A percentile compares a stretch with the other conserved stretches of the same genome.
phyloP scores from a whole-genome alignment of 2,329 filamentous ascomycete species.

The Colletotrichum spaethianum region DNA sequence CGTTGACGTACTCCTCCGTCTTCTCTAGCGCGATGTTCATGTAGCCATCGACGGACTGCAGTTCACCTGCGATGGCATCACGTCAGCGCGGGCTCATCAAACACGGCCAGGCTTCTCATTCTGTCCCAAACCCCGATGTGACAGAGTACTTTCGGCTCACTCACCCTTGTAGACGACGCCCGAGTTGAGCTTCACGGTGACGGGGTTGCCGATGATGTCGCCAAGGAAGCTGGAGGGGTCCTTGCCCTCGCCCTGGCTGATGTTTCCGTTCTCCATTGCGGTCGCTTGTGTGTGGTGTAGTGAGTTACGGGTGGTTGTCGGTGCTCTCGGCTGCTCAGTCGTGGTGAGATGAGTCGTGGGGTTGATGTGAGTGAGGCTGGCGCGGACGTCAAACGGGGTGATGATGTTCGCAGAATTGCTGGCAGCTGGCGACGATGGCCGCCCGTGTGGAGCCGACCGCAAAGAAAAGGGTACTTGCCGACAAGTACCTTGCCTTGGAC shows the following conservation, averaged over 20 bases:
- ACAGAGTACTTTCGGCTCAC: slow-evolving; percentile 36
- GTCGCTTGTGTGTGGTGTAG: neutral
- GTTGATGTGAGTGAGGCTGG: slow-evolving; percentile 28
- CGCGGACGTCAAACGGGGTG: slow-evolving; percentile 7
- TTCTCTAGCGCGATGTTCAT: slow-evolving; percentile 99
- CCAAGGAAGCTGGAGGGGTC: slow-evolving; percentile 94
- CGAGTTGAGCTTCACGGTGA: slow-evolving; percentile 98
- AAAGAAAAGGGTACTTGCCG: neutral
- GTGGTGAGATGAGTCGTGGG: neutral
- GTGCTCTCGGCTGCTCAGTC: neutral
- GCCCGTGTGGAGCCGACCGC: neutral
- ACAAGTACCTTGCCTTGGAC: neutral
- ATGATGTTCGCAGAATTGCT: slow-evolving; percentile 34
- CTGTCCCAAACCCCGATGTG: neutral
- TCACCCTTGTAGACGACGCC: slow-evolving; percentile 97
- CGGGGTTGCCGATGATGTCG: slow-evolving; percentile 93
- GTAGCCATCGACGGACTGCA: slow-evolving; percentile 98
- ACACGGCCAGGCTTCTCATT: neutral
- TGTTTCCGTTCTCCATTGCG: slow-evolving; percentile 81
- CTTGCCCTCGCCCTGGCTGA: slow-evolving; percentile 78
- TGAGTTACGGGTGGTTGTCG: neutral
- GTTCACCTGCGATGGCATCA: slow-evolving; percentile 74
- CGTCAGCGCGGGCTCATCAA: slow-evolving; percentile 40
- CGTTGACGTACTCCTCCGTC: slow-evolving; percentile 92
- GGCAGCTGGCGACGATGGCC: slow-evolving; percentile 27